Conservation (phyloP, 495 filamentous ascomycete genomes). For the Mytilinidion resinicola region DNA sequence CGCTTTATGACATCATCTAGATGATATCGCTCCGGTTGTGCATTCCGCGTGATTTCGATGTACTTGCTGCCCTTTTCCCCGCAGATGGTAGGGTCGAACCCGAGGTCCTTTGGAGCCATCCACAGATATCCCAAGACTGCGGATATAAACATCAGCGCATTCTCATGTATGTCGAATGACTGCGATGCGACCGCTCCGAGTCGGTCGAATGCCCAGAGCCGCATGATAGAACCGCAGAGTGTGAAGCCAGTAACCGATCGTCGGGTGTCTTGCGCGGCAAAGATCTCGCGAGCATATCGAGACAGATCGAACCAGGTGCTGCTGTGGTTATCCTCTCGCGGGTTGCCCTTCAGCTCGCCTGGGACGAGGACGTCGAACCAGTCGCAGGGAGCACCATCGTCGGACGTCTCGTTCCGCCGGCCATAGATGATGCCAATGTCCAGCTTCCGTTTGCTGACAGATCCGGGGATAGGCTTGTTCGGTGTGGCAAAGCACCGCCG, state of each 20-base stretch:
- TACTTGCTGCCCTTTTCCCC: not conserved
- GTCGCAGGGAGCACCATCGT: too few relatives aligned
- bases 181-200: too few relatives aligned
- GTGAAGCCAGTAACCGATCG: slow-evolving; percentile 18
- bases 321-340: not conserved
- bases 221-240: slow-evolving; percentile 21
- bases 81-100: not conserved
- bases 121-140: slow-evolving; percentile 1
- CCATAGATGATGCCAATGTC: too few relatives aligned
- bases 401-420: too few relatives aligned
- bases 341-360: not conserved
- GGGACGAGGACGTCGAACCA: not conserved
- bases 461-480: too few relatives aligned
- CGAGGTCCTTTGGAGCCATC: not conserved
- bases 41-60: too few relatives aligned
- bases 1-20: not conserved
- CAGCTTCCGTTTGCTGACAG: too few relatives aligned
- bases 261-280: not conserved
- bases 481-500: too few relatives aligned
- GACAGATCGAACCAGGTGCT: not conserved
- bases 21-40: not conserved
- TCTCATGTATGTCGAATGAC: too few relatives aligned
- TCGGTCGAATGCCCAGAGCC: too few relatives aligned
- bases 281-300: too few relatives aligned
- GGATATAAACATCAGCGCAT: too few relatives aligned